A percentile compares a stretch with the other conserved stretches of the same genome.
These are phyloP conservation scores for Tagetes erecta DNA, from an alignment of 129 eudicot genomes.

Conservation along the genomic window DNA sequence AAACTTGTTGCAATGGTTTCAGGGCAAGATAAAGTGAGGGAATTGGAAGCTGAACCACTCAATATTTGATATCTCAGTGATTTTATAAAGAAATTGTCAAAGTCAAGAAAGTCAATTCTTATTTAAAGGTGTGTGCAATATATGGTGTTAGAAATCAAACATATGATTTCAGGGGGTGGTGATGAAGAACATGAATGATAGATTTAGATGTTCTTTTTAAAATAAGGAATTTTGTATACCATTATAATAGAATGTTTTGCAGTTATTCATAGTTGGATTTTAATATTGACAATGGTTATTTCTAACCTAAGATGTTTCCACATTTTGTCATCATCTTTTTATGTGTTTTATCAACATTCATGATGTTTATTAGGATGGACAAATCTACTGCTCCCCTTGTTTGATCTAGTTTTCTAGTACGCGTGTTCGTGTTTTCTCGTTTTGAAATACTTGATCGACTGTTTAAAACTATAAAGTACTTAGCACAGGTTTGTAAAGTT, in stretches of 20 bases:
- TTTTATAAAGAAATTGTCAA: constrained; percentile 24
- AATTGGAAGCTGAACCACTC: constrained; percentile 40
- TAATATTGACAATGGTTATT: constrained; percentile 24
- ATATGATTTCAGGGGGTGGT: constrained; percentile 15
- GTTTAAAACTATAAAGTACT: too few species aligned
- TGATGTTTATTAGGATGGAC: constrained; percentile 19
- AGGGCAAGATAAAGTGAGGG: constrained; percentile 48
- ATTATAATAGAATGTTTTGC: constrained; percentile 31
- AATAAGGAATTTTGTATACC: constrained; percentile 40
- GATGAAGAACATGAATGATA: constrained; percentile 29
- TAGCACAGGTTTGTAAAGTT: too few species aligned
- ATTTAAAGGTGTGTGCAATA: constrained; percentile 28
- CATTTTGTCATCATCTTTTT: constrained; percentile 25
- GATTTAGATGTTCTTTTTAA: constrained; percentile 24
- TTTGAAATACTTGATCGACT: too few species aligned
- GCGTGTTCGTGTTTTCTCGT: too few species aligned
- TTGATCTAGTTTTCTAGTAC: background rate
- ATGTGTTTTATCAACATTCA: constrained; percentile 30
- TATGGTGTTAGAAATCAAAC: constrained; percentile 8
- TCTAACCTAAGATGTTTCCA: constrained; percentile 25
- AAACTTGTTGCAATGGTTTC: constrained; percentile 12
- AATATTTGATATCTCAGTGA: constrained; percentile 23
- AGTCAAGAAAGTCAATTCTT: constrained; percentile 27
- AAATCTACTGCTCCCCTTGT: constrained; percentile 9
- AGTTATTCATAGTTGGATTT: constrained; percentile 23